These are phyloP conservation scores for Colletotrichum incanum DNA, from an alignment of 2,329 filamentous ascomycete genomes.

Conservation along the genomic window DNA sequence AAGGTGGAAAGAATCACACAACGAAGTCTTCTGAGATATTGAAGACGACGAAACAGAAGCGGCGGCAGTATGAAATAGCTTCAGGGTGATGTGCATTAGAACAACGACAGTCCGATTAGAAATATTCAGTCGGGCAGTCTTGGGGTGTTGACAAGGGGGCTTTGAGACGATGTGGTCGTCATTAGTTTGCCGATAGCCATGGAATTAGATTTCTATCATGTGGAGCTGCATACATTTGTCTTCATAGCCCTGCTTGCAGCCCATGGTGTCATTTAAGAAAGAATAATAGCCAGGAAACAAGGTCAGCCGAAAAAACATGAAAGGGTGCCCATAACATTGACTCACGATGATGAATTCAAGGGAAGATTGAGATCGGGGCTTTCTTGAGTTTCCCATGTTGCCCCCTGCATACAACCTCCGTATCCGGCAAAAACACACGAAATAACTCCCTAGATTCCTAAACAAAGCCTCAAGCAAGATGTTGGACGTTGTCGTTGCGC, in stretches of 20 bases:
- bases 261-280: too few relatives aligned
- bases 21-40: too few relatives aligned
- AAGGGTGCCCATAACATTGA: neutral
- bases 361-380: neutral
- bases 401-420: neutral
- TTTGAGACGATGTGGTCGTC: neutral
- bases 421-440: neutral
- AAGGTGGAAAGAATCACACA: neutral
- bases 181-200: neutral
- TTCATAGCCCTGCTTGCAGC: too few relatives aligned
- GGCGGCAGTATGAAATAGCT: too few relatives aligned
- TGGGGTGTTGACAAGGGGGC: neutral
- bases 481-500: neutral
- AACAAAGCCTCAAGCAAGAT: neutral
- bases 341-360: neutral
- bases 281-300: neutral
- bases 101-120: neutral
- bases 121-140: neutral
- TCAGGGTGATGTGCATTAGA: neutral
- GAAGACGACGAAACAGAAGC: neutral
- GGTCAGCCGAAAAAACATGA: neutral
- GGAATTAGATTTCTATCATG: too few relatives aligned
- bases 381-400: neutral
- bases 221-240: neutral
- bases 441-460: too few relatives aligned